Conservation (phyloP, 176 grass and related monocot species). For the Saccharum spontaneum region DNA sequence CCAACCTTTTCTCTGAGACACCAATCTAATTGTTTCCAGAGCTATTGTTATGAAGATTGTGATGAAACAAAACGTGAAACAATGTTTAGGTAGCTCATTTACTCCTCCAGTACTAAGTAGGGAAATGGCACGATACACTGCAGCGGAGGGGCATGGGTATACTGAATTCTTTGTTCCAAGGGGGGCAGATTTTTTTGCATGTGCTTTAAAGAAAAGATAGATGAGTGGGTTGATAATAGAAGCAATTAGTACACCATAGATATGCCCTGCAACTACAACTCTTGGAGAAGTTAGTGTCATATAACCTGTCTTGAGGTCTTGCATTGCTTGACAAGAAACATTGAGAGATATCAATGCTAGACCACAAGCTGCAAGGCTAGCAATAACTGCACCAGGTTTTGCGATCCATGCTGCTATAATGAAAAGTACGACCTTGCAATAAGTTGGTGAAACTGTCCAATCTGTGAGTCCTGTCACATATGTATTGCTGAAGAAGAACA, state of each 20-base stretch:
- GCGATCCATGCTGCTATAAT: slow-evolving; percentile 39
- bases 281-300: slow-evolving; percentile 53
- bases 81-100: slow-evolving; percentile 40
- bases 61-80: neutral
- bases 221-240: slow-evolving; percentile 37
- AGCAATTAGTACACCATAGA: slow-evolving; percentile 27
- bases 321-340: slow-evolving; percentile 46
- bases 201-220: slow-evolving; percentile 14
- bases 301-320: slow-evolving; percentile 53
- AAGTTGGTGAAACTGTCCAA: slow-evolving; percentile 35
- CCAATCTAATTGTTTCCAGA: neutral
- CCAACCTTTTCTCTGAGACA: slow-evolving; percentile 33
- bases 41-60: slow-evolving; percentile 2
- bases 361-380: slow-evolving; percentile 38
- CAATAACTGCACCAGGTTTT: slow-evolving; percentile 37
- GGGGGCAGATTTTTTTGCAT: neutral
- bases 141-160: slow-evolving; percentile 19
- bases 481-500: slow-evolving; percentile 46
- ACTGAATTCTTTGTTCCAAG: slow-evolving; percentile 21
- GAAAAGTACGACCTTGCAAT: slow-evolving; percentile 43
- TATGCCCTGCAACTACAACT: slow-evolving; percentile 39
- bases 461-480: slow-evolving; percentile 55
- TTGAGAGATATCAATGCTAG: slow-evolving; percentile 31
- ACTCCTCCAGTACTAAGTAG: slow-evolving; percentile 41
- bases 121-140: slow-evolving; percentile 26